Base-by-base conservation (phyloP, 2,329 filamentous ascomycete genomes). In the Penicillium sp. region DNA sequence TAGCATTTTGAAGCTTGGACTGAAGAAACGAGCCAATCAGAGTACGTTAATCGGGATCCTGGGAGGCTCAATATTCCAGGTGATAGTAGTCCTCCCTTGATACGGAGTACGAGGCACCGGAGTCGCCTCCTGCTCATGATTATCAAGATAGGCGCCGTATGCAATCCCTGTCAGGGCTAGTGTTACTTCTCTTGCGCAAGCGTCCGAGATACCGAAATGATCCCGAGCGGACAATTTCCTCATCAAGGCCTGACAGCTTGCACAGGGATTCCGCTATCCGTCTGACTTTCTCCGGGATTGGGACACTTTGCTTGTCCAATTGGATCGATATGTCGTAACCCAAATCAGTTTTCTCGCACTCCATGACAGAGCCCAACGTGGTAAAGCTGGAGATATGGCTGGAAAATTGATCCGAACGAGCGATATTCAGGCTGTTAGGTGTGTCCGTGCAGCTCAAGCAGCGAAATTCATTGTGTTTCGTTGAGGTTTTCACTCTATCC, bases 71-170 rank as follows among this genome's bases (percentile, higher is more conserved):
- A 31, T 56, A 41, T 41, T 41, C 9, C 35, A 41, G 13, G 21
- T 21, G 21, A 5, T 41, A 15, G 13, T 13, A 41, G 13, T 41
- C 15, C 44, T 49, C 47, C 23, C 47, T 49, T 30, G 47, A 26
- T 11, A 17, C 4, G 45, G 19, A 19, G 45, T n/a, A 23, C 21
- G 23, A 47, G 52, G 46, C 30, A 38, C 26, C 56, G 23, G 47
- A 51, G 30, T 58, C 56, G 29, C 51, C 48, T 45, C 19, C 26
- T 19, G 56, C 26, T 47, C 30, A 23, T 52, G 23, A 58, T 58
- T 58, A 58, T 62, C 50, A 35, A 57, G 48, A 54, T 58, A 62
- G 55, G 60, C 60, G 55, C 60, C 30, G 35, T 58, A 62, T 51
- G 49, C 55, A 38, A 62, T 58, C 60, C 60, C 35, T 58, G 60